Percentiles rank a stretch among this genome's conserved stretches.
phyloP scores from a whole-genome alignment of 257 asterid genomes.

The Phtheirospermum japonicum region DNA sequence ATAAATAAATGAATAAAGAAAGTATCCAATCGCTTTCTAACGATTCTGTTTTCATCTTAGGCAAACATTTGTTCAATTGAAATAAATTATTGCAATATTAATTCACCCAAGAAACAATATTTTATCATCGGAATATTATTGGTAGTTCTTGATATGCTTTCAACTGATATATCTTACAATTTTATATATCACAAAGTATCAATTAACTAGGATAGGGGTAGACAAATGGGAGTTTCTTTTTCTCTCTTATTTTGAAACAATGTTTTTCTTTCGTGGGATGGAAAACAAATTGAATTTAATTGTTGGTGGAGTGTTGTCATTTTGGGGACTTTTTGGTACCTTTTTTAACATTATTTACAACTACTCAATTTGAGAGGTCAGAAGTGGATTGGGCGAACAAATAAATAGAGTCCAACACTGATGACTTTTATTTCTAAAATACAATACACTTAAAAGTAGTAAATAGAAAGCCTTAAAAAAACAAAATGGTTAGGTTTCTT shows the following conservation, averaged over 20 bases:
- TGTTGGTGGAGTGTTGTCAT: slow-evolving; percentile 1
- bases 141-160: slow-evolving; percentile 20
- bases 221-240: slow-evolving; percentile 1
- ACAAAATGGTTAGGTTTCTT: too few species aligned
- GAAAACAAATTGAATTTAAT: too few species aligned
- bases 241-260: too few species aligned
- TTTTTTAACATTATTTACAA: neutral
- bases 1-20: too few species aligned
- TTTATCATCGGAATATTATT: slow-evolving; percentile 1
- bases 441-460: neutral
- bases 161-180: neutral
- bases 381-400: slow-evolving; percentile 29
- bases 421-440: neutral
- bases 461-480: too few species aligned
- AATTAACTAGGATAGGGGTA: slow-evolving; percentile 8
- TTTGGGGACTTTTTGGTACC: slow-evolving; percentile 4
- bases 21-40: too few species aligned
- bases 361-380: slow-evolving; percentile 1
- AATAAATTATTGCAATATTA: neutral
- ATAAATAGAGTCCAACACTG: slow-evolving; percentile 1
- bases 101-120: slow-evolving; percentile 17
- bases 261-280: too few species aligned
- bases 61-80: neutral
- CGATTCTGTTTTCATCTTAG: too few species aligned
- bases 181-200: too few species aligned